Evolutionary conservation across 2,329 filamentous ascomycete genomes (phyloP), one percentile per base, ranked within the genome.

Genomic region (Orbilia javanica): DNA sequence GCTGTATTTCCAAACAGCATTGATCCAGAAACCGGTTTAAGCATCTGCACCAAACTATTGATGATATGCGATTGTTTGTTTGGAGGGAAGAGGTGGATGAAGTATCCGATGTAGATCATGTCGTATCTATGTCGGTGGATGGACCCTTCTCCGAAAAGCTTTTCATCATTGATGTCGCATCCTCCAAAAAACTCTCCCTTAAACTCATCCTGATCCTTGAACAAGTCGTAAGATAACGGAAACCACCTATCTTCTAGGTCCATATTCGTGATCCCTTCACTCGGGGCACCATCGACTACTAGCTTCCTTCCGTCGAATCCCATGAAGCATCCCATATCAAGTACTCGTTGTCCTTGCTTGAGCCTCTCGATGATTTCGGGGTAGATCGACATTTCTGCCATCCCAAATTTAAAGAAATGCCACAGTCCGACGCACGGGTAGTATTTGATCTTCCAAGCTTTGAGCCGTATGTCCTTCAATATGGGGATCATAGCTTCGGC

Each of bases 371-470:
- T 65, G 13, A 84, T 78, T 4, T 79, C 80, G 1, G 81, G 78
- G 79, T 85, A 84, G 20, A 81, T 73, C 4, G 84, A 82, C 60
- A 82, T 81, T 29, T 77, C 69, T 20, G 82, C 80, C 36, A 85
- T 79, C 79, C 83, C 83, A 29, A 84, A 83, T 72, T 83, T 82
- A 20, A 85, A 80, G 79, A 85, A 85, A 62, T 83, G 83, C 81
- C 83, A 85, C 62, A 83, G 81, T 27, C 84, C 84, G 57, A 84
- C 82, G 79, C 84, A 85, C 10, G 81, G 81, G 80, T 84, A 85
- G 20, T 82, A 83, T 76, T 83, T 84, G 65, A 84, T 80, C 20
- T 80, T 79, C 81, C 82, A 85, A 18, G 84, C 83, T 69, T 83
- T 82, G 57, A 70, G 57, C 36, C 73, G 57, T 22, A 77, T 71